A percentile compares a stretch with the other conserved stretches of the same genome.
Evolutionary conservation across 805 yeast genomes (phyloP).

Genomic region (Pichia kluyveri): DNA sequence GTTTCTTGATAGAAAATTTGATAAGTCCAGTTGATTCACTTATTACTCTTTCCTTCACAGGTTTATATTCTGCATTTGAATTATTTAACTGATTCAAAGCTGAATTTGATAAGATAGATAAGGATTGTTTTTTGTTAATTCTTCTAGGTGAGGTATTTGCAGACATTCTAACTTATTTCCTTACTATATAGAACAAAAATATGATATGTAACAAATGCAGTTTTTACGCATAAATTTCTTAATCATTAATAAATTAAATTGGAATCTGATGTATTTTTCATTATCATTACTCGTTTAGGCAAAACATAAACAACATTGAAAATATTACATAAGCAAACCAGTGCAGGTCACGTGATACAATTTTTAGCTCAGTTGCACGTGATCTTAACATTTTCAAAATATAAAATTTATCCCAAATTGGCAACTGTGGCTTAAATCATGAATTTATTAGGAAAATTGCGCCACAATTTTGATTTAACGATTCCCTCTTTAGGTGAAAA

Average conservation of each 20-base stretch:
- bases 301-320: neutral
- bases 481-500: too few relatives aligned
- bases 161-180: slow-evolving; percentile 1
- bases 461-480: too few relatives aligned
- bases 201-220: too few relatives aligned
- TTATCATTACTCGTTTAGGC: neutral
- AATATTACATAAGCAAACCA: neutral
- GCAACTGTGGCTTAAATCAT: too few relatives aligned
- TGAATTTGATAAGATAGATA: slow-evolving; percentile 26
- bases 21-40: slow-evolving; percentile 45
- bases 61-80: slow-evolving; percentile 10
- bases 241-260: too few relatives aligned
- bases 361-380: too few relatives aligned
- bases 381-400: too few relatives aligned
- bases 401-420: too few relatives aligned
- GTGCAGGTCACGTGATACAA: neutral
- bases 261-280: neutral
- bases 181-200: neutral
- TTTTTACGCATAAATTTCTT: too few relatives aligned
- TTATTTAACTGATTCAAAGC: slow-evolving; percentile 17
- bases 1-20: slow-evolving; percentile 30
- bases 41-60: slow-evolving; percentile 31
- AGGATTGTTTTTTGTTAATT: slow-evolving; percentile 22
- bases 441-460: too few relatives aligned
- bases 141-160: slow-evolving; percentile 2